Base-by-base conservation (phyloP, 352 stramenopile genomes). In the Phytophthora pistaciae region DNA sequence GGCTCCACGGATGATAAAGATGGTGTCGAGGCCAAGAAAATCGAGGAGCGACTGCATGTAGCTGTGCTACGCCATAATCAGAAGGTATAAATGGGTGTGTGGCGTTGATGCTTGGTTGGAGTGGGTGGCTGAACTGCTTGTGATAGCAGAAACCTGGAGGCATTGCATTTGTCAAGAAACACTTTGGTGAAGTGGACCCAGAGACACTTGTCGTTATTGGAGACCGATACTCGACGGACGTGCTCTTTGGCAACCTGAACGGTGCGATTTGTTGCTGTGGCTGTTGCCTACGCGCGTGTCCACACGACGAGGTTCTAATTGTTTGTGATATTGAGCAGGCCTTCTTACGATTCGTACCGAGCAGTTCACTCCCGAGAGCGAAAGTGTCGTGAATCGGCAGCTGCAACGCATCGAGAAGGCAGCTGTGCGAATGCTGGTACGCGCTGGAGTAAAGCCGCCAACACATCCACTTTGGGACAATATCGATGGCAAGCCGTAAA, bases 191-290 rank as follows among this genome's bases (percentile, higher is more conserved):
- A 49, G 79, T 90, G 5, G 77, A 90, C n/a, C 83, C 84, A 5
- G 38, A 93, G 27, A 79, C 85, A 63, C 83, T 99, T 29, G 95
- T 98, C 59, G 97, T 99, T 82, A 92, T 99, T 55, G 98, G 98
- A 18, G 98, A 99, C 82, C 86, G 98, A 48, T 93, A 99, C 66
- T 94, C 98, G 53, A 99, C 97, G 0, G 98, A 99, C 83, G 86
- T 99, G 50, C 88, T 99, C 13, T 99, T 99, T 80, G 98, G 97
- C 27, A 99, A 99, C 74, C 78, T 99, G 1, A 86, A 99, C 76
- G 90, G 88, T 94, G 36, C 60, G 69, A 64, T 42, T 42, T 20
- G 9, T 64, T 52, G 48, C 23, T 36, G 23, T 7, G 29, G 11
- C 20, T 13, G 38, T 21, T 25, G 56, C 64, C 13, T n/a, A n/a